Base-by-base conservation (phyloP, 805 yeast species). In the Sugiyamaella boreocaroliniensis region DNA sequence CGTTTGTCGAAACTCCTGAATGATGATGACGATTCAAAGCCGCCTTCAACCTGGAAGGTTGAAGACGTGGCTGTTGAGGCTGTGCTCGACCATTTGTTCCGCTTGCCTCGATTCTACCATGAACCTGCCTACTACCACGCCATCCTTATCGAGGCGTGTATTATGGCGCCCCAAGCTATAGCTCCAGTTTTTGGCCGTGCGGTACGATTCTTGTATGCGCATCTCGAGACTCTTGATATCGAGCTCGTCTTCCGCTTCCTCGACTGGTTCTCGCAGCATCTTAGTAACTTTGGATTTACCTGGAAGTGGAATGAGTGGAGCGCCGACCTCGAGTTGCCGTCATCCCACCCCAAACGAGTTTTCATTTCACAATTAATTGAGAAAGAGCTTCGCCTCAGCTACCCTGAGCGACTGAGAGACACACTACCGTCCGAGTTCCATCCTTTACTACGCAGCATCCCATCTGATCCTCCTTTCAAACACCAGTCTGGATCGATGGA, bases 241-340 rank as follows among this genome's bases (percentile, higher is more conserved):
- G 97, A 89, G 68, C 71, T 87, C 50, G 78, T 82, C 58, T 75
- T 80, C 55, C 75, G 90, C 55, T 86, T 80, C 59, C 73, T 88
- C 61, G 92, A 86, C 68, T 93, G 98, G 98, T 83, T 95, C 74
- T 77, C 95, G 1, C 83, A 87, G 52, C 99, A 93, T 69, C 79
- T 93, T 67, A 86, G 95, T 62, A 93, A 92, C 66, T 93, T 92
- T 68, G 89, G 86, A 53, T 93, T 88, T 70, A 87, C 90, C 40
- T 93, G 99, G 99, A 89, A 89, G 65, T 93, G 99, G 99, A 81
- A 80, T 57, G 98, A 90, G 68, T 93, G 99, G 99, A 80, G 77
- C 26, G 67, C 61, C 10, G 68, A 72, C 7, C 67, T 73, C 10
- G 71, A 77, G 37, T 66, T 71, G 34, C 71, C 75, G 29, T 61